phyloP scores from a whole-genome alignment of 805 yeast genomes.

The Candida oleophila region DNA sequence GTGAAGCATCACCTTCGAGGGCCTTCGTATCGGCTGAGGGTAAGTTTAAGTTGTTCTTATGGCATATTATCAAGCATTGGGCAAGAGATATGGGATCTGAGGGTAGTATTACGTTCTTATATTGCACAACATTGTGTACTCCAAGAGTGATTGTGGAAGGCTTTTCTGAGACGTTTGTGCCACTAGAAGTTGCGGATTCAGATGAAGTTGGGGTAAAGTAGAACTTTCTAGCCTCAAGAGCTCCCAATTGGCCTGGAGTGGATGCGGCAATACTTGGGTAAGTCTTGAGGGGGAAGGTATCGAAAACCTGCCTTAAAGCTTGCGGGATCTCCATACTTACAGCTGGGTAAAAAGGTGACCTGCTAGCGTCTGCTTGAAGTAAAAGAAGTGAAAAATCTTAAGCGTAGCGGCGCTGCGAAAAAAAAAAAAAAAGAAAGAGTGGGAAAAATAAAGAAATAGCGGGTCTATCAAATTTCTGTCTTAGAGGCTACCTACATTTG shows the following conservation, averaged over 20 bases:
- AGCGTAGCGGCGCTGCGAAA: too few relatives aligned
- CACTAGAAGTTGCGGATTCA: not conserved
- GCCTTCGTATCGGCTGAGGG: constrained; percentile 27
- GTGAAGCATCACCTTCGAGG: constrained; percentile 7
- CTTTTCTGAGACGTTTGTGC: constrained; percentile 8
- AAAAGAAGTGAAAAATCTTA: too few relatives aligned
- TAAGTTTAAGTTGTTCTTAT: constrained; percentile 41
- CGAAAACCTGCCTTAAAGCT: constrained; percentile 45
- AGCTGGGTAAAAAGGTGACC: not conserved
- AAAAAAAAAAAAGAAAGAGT: too few relatives aligned
- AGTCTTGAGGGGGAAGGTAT: constrained; percentile 48
- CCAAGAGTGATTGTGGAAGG: constrained; percentile 45
- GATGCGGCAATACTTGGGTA: constrained; percentile 35
- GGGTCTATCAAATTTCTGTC: too few relatives aligned
- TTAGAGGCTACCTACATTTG: too few relatives aligned
- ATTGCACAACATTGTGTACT: constrained; percentile 20
- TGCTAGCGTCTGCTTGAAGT: too few relatives aligned
- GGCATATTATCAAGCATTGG: constrained; percentile 45
- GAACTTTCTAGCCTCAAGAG: constrained; percentile 9
- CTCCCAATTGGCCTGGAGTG: constrained; percentile 11
- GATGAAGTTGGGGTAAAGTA: constrained; percentile 16
- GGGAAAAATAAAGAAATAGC: too few relatives aligned
- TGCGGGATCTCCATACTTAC: constrained; percentile 34
- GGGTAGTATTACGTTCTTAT: constrained; percentile 37
- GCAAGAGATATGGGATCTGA: constrained; percentile 60